These are phyloP conservation scores for Teunomyces tritomae DNA, from an alignment of 805 yeast genomes.

Conservation along the genomic window DNA sequence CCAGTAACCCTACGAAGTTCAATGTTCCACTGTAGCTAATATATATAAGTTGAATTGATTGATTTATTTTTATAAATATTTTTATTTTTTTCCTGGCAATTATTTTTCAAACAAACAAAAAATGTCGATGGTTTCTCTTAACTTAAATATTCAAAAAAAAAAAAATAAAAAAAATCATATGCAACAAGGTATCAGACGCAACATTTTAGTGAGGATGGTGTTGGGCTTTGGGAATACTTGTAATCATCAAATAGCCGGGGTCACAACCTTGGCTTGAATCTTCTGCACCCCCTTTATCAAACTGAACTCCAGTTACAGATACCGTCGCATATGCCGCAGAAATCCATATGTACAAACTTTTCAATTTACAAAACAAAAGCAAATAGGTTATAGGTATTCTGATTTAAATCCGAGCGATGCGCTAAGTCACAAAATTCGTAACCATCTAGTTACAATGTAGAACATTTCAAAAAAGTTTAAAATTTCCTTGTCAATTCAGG, in stretches of 20 bases:
- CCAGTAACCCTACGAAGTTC: neutral
- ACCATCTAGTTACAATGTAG: neutral
- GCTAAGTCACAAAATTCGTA: neutral
- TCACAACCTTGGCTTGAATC: neutral
- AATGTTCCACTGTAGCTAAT: conserved; percentile 3
- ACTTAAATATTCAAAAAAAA: neutral
- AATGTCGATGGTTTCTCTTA: neutral
- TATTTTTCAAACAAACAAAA: conserved; percentile 1
- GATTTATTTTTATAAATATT: conserved; percentile 1
- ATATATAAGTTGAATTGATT: conserved; percentile 2
- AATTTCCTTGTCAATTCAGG: neutral
- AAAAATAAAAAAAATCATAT: conserved; percentile 1
- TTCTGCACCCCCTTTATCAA: neutral
- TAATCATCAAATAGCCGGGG: neutral
- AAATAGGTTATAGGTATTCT: neutral
- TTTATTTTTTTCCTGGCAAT: neutral
- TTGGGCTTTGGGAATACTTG: neutral
- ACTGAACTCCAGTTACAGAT: neutral
- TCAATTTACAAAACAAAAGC: neutral
- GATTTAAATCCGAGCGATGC: neutral
- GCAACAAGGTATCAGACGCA: neutral
- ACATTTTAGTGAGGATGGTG: neutral
- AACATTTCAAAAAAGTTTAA: conserved; percentile 1
- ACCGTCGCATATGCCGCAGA: neutral
- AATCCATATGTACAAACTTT: neutral